These are phyloP conservation scores for Pythium biforme DNA, from an alignment of 352 stramenopile species.

Conservation along the genomic window DNA sequence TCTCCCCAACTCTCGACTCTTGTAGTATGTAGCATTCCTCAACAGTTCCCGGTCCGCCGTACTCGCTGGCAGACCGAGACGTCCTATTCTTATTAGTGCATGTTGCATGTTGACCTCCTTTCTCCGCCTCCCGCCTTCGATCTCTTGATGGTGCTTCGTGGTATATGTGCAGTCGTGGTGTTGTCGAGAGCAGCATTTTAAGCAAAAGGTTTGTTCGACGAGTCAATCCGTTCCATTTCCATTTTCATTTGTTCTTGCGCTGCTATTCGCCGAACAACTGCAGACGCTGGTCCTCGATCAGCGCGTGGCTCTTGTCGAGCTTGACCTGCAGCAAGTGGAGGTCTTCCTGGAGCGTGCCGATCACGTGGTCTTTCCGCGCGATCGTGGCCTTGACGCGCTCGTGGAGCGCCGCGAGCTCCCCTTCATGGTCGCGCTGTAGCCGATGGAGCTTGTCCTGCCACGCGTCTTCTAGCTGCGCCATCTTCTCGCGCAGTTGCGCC, in stretches of 20 bases:
- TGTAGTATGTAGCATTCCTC: slow-evolving; percentile 27
- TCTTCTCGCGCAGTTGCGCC: slow-evolving; percentile 43
- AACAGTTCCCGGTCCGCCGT: background rate
- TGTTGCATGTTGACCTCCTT: slow-evolving; percentile 2
- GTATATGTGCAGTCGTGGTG: background rate
- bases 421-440: slow-evolving; percentile 52
- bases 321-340: slow-evolving; percentile 70
- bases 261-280: slow-evolving; percentile 62
- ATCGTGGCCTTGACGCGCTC: slow-evolving; percentile 69
- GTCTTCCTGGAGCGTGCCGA: slow-evolving; percentile 64
- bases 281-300: slow-evolving; percentile 72
- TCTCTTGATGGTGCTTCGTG: background rate
- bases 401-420: slow-evolving; percentile 57
- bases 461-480: slow-evolving; percentile 37
- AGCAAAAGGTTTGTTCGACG: too few relatives aligned
- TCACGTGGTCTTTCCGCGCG: slow-evolving; percentile 64
- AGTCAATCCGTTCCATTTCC: too few relatives aligned
- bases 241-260: slow-evolving; percentile 1
- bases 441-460: slow-evolving; percentile 45
- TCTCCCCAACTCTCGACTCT: background rate
- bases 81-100: slow-evolving; percentile 19
- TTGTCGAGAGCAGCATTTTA: background rate
- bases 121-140: background rate
- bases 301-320: slow-evolving; percentile 67
- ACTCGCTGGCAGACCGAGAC: background rate